Evolutionary conservation across 2,329 filamentous ascomycete species (phyloP).

Genomic region (Colletotrichum plurivorum): DNA sequence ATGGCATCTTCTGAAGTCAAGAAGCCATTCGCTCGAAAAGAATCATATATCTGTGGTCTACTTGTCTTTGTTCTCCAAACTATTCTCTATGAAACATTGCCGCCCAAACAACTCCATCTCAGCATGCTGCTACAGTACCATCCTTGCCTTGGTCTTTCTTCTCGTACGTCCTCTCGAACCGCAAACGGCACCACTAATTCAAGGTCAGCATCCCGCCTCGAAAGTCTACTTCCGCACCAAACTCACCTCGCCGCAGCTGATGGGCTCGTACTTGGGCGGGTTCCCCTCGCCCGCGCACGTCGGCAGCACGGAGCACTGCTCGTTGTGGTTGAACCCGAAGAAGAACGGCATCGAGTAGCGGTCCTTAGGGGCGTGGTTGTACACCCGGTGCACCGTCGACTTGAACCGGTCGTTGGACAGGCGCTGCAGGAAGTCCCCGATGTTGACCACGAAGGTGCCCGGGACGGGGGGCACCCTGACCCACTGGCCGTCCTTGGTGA

Average conservation of each 20-base stretch:
- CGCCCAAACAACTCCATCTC: background rate
- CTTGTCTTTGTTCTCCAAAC: too few relatives aligned
- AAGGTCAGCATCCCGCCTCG: background rate
- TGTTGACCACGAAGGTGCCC: conserved; percentile 46
- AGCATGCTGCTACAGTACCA: background rate
- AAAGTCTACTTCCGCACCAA: background rate
- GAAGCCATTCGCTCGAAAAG: too few relatives aligned
- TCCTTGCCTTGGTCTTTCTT: background rate
- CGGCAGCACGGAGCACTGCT: conserved; percentile 62
- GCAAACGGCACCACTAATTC: conserved; percentile 30
- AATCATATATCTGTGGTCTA: too few relatives aligned
- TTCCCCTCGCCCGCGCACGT: conserved; percentile 61
- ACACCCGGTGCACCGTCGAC: conserved; percentile 64
- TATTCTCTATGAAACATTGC: too few relatives aligned
- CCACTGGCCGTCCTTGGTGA: conserved; percentile 58
- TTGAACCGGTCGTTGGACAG: conserved; percentile 45
- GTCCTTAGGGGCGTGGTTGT: conserved; percentile 56
- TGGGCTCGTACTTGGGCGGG: conserved; percentile 64
- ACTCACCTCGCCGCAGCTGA: conserved; percentile 61
- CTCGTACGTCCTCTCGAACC: conserved; percentile 34
- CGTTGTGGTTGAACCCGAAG: conserved; percentile 68
- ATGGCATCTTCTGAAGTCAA: too few relatives aligned
- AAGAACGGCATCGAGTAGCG: conserved; percentile 71
- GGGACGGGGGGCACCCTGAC: conserved; percentile 44
- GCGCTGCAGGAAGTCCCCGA: conserved; percentile 46